These are phyloP conservation scores for Globisporangium takayamanum DNA, from an alignment of 352 stramenopile genomes.

Conservation along the genomic window DNA sequence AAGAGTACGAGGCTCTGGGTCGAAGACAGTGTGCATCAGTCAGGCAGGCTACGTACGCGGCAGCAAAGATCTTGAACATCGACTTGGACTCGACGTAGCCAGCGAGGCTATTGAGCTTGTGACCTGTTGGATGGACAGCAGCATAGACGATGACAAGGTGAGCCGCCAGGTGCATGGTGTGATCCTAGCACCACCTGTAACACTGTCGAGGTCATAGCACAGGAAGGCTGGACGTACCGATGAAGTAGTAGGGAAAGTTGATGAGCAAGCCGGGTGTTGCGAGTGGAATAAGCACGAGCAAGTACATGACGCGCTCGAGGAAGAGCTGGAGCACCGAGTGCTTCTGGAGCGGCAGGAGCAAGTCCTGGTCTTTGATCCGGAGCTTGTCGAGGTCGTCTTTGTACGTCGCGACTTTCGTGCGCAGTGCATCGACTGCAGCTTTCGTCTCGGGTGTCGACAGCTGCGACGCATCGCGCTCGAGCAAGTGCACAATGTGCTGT, in stretches of 20 bases:
- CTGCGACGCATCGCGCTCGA: constrained; percentile 28
- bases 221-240: constrained; percentile 30
- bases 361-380: constrained; percentile 66
- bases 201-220: no score
- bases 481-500: constrained; percentile 71
- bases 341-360: constrained; percentile 39
- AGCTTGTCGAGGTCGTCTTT: constrained; percentile 47
- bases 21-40: neutral
- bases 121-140: constrained; percentile 20
- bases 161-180: neutral
- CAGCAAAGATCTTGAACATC: constrained; percentile 79
- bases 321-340: constrained; percentile 57
- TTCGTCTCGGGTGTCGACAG: constrained; percentile 26
- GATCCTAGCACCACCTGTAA: no score
- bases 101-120: constrained; percentile 61
- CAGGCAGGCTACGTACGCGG: constrained; percentile 26
- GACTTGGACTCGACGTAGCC: constrained; percentile 70
- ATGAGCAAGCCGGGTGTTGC: constrained; percentile 58
- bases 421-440: constrained; percentile 26
- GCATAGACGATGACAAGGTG: neutral
- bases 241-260: constrained; percentile 76
- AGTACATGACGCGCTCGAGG: constrained; percentile 54
- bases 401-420: constrained; percentile 54
- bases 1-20: neutral
- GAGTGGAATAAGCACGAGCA: constrained; percentile 64